Conservation (phyloP, 768 basidiomycete genomes). For the Leucosporidium yakuticum region DNA sequence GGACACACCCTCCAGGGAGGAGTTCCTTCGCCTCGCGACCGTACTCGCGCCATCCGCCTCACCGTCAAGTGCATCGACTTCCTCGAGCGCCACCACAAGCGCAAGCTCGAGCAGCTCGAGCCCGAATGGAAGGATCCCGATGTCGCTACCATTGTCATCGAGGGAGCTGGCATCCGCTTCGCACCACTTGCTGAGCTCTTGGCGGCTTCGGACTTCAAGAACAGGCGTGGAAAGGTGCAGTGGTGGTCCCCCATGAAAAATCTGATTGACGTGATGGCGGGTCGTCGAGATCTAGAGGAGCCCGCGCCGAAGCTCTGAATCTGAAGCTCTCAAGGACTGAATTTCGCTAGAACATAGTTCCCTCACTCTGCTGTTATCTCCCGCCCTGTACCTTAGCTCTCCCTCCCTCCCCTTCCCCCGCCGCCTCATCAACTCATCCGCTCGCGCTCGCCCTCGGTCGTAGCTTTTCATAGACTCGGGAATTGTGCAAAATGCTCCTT, state of each 20-base stretch:
- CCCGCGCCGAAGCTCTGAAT: no score
- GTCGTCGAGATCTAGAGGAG: slow-evolving; percentile 26
- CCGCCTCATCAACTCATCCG: no score
- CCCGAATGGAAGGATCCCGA: slow-evolving; percentile 3
- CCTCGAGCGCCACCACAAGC: slow-evolving; percentile 61
- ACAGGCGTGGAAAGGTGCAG: slow-evolving; percentile 52
- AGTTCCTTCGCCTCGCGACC: slow-evolving; percentile 88
- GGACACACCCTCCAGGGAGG: slow-evolving; percentile 97
- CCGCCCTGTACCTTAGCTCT: no score
- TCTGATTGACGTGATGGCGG: slow-evolving; percentile 29
- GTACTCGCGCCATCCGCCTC: slow-evolving; percentile 80
- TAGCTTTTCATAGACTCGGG: no score
- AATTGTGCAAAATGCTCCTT: no score
- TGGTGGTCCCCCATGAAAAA: slow-evolving; percentile 37
- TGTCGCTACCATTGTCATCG: slow-evolving; percentile 87
- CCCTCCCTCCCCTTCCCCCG: no score
- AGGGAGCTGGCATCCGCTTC: slow-evolving; percentile 71
- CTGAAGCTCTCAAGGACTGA: no score
- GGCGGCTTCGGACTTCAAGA: slow-evolving; percentile 80
- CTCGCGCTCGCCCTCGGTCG: no score
- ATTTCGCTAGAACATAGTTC: no score
- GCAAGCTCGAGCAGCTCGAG: slow-evolving; percentile 51
- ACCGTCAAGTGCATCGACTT: slow-evolving; percentile 90
- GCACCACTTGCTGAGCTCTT: slow-evolving; percentile 79
- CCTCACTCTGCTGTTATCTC: no score